Evolutionary conservation across 768 basidiomycete species (phyloP).

Genomic region (Podaxis sp.): DNA sequence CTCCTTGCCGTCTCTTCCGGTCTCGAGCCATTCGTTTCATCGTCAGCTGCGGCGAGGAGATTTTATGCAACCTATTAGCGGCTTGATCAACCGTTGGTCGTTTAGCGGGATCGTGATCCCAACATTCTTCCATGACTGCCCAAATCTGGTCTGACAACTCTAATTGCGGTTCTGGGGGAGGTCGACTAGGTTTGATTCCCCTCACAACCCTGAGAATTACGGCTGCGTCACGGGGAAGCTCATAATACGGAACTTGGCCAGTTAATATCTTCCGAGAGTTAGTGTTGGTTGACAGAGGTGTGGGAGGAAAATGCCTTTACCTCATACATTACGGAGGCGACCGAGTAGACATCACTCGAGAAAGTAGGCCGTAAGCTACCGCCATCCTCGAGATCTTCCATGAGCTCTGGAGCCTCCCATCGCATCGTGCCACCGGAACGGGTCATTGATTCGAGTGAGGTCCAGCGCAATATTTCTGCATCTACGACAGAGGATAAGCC

Average conservation of each 20-base stretch:
- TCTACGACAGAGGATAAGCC: slow-evolving; percentile 21
- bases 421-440: slow-evolving; percentile 20
- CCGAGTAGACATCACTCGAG: slow-evolving; percentile 24
- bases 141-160: slow-evolving; percentile 22
- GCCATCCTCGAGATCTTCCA: slow-evolving; percentile 15
- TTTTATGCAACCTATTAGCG: neutral
- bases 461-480: slow-evolving; percentile 18
- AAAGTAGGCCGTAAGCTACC: neutral
- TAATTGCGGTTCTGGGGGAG: slow-evolving; percentile 11
- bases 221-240: slow-evolving; percentile 15
- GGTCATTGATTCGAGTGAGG: slow-evolving; percentile 15
- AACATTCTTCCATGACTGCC: slow-evolving; percentile 25
- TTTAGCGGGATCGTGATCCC: slow-evolving; percentile 19
- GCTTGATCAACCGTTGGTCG: slow-evolving; percentile 19
- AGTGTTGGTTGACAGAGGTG: too few species aligned
- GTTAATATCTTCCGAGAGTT: slow-evolving; percentile 31
- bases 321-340: slow-evolving; percentile 24
- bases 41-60: neutral
- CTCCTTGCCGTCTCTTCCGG: neutral
- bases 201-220: slow-evolving; percentile 24
- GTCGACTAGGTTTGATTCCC: slow-evolving; percentile 23
- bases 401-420: slow-evolving; percentile 27
- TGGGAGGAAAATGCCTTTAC: too few species aligned
- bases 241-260: slow-evolving; percentile 26
- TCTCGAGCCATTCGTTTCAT: neutral